These are phyloP conservation scores for Paragyromitra xinjiangensis DNA, from an alignment of 495 filamentous ascomycete species.

Conservation along the genomic window DNA sequence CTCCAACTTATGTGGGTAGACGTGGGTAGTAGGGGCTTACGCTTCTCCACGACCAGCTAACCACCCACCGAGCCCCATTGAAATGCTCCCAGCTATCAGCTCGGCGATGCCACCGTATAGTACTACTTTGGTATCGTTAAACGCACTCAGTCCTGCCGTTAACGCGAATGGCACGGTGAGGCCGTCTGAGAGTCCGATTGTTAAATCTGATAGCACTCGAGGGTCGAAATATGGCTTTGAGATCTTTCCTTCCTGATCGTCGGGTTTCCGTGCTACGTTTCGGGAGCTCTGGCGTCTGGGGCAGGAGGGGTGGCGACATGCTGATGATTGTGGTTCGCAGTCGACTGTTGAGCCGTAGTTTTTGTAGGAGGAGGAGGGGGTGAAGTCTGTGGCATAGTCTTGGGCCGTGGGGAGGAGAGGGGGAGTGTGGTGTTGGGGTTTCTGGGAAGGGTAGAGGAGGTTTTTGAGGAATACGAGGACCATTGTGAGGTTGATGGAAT, in stretches of 20 bases:
- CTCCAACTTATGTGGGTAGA: too few species aligned
- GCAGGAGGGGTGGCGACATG: constrained; percentile 38
- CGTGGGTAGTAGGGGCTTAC: constrained; percentile 57
- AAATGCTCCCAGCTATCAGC: constrained; percentile 72
- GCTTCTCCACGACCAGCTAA: constrained; percentile 76
- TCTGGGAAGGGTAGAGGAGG: constrained; percentile 48
- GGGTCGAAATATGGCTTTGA: constrained; percentile 42
- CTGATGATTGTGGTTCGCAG: constrained; percentile 11
- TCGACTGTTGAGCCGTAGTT: constrained; percentile 14
- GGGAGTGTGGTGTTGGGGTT: constrained; percentile 8
- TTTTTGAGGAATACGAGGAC: constrained; percentile 56
- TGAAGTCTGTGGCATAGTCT: constrained; percentile 31
- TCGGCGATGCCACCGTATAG: constrained; percentile 75
- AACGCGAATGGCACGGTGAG: constrained; percentile 73
- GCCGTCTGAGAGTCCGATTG: constrained; percentile 71
- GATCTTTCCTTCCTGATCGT: constrained; percentile 1
- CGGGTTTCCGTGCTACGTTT: not conserved
- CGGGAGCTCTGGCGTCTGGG: constrained; percentile 22
- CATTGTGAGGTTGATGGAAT: constrained; percentile 31
- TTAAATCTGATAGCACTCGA: constrained; percentile 60
- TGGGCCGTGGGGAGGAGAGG: constrained; percentile 39
- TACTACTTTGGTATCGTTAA: constrained; percentile 67
- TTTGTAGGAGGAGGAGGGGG: constrained; percentile 2
- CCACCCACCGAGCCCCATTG: constrained; percentile 76
- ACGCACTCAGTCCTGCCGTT: constrained; percentile 67